Evolutionary conservation across 176 grass and related monocot species (phyloP).

Genomic region (Aegilops bicornis): DNA sequence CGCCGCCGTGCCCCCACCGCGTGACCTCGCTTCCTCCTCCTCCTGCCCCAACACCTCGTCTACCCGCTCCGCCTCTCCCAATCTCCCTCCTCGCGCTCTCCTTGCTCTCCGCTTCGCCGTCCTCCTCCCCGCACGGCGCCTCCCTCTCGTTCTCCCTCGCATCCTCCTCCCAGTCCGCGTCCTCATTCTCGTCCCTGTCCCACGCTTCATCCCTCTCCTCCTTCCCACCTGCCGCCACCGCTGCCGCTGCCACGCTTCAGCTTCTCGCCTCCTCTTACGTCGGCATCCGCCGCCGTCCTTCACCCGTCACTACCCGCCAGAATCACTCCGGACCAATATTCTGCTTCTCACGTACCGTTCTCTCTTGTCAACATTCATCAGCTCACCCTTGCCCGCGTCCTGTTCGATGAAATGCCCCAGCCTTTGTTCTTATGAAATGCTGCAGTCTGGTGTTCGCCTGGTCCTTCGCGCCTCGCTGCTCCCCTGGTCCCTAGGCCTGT

Average conservation of each 20-base stretch:
- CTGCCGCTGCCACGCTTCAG: not conserved
- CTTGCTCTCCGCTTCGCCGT: not conserved
- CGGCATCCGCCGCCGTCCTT: slow-evolving; percentile 30
- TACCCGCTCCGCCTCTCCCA: too few relatives aligned
- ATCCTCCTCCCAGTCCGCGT: slow-evolving; percentile 14
- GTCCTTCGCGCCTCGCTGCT: not conserved
- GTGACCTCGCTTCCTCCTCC: slow-evolving; percentile 24
- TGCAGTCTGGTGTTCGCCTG: not conserved
- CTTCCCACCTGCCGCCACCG: slow-evolving; percentile 11
- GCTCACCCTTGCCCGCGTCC: not conserved
- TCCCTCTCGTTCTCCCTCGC: slow-evolving; percentile 15
- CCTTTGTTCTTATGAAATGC: not conserved
- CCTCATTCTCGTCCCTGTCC: slow-evolving; percentile 29
- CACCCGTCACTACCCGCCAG: slow-evolving; percentile 34
- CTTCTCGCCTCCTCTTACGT: slow-evolving; percentile 55
- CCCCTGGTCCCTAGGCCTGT: too few relatives aligned
- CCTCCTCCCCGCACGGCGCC: slow-evolving; percentile 25
- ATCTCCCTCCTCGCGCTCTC: slow-evolving; percentile 32
- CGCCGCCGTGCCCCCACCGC: slow-evolving; percentile 22
- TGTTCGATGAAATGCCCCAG: not conserved
- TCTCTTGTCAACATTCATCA: not conserved
- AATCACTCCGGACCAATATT: not conserved
- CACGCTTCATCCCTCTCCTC: slow-evolving; percentile 16
- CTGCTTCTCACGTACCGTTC: not conserved
- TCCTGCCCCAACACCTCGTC: slow-evolving; percentile 29